Percentiles rank a stretch among this genome's conserved stretches.
phyloP scores from a whole-genome alignment of 371 early-diverging fungal genomes.

The Apophysomyces sp. region DNA sequence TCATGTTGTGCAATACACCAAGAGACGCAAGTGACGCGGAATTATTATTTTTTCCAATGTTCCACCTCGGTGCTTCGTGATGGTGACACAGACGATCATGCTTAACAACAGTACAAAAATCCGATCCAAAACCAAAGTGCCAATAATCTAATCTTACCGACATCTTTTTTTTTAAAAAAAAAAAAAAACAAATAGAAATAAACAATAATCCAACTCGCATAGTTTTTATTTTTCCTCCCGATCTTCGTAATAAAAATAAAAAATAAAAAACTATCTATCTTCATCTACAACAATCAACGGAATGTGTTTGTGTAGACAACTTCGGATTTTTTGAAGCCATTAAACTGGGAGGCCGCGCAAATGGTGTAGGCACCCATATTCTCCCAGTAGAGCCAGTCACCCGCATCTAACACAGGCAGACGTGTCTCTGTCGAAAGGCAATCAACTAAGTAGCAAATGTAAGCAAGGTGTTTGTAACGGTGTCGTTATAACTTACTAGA shows the following conservation, averaged over 20 bases:
- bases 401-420: constrained; percentile 86
- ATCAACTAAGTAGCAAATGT: constrained; percentile 62
- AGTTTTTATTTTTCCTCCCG: no score
- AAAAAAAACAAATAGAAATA: no score
- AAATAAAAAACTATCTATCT: neutral
- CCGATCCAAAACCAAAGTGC: no score
- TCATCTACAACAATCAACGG: constrained; percentile 6
- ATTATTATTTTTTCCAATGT: no score
- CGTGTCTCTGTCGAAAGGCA: constrained; percentile 70
- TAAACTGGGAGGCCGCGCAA: constrained; percentile 86
- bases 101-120: no score
- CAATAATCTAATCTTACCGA: no score
- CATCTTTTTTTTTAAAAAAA: no score
- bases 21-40: no score
- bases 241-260: neutral
- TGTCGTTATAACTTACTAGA: constrained; percentile 54
- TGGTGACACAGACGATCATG: no score
- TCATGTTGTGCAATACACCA: neutral
- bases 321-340: constrained; percentile 86
- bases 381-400: constrained; percentile 96
- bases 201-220: no score
- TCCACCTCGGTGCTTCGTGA: no score
- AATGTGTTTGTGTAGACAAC: constrained; percentile 86
- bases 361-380: constrained; percentile 98
- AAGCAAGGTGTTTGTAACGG: no score